phyloP scores from a whole-genome alignment of 352 stramenopile genomes.

The Phytophthora sojae region DNA sequence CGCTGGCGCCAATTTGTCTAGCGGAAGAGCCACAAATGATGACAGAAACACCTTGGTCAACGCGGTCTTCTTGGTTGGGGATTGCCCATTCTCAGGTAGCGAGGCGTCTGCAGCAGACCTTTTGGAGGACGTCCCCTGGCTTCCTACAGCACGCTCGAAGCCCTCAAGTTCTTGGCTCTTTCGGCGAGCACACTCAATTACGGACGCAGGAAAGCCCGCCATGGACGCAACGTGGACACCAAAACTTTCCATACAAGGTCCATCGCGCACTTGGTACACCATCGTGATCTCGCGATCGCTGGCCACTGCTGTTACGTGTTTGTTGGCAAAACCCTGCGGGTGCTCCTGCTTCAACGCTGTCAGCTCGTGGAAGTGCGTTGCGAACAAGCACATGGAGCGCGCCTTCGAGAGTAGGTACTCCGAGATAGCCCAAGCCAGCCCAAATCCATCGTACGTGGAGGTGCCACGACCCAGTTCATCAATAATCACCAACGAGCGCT shows the following conservation, averaged over 20 bases:
- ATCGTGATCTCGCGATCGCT: constrained; percentile 89
- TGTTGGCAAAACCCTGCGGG: constrained; percentile 90
- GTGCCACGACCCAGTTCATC: constrained; percentile 99
- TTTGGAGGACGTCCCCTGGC: constrained; percentile 22
- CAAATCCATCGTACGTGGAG: constrained; percentile 98
- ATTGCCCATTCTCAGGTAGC: constrained; percentile 17
- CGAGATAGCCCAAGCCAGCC: constrained; percentile 97
- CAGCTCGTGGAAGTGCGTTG: constrained; percentile 99
- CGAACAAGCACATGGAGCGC: constrained; percentile 91
- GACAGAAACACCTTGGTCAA: constrained; percentile 48
- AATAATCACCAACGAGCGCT: constrained; percentile 98
- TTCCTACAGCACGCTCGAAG: constrained; percentile 59
- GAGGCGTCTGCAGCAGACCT: constrained; percentile 20
- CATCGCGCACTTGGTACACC: constrained; percentile 93
- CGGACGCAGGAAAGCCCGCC: constrained; percentile 93
- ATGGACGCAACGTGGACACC: constrained; percentile 99
- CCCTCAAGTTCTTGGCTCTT: constrained; percentile 96
- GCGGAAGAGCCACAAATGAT: constrained; percentile 75
- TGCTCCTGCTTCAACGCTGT: constrained; percentile 92
- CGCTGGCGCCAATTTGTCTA: constrained; percentile 58
- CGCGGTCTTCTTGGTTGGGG: constrained; percentile 48
- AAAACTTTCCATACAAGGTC: constrained; percentile 98
- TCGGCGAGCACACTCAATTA: constrained; percentile 94
- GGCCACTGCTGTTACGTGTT: constrained; percentile 95
- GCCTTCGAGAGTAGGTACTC: constrained; percentile 97